phyloP scores from a whole-genome alignment of 2,329 filamentous ascomycete species.

The Rhynchosporium agropyri region DNA sequence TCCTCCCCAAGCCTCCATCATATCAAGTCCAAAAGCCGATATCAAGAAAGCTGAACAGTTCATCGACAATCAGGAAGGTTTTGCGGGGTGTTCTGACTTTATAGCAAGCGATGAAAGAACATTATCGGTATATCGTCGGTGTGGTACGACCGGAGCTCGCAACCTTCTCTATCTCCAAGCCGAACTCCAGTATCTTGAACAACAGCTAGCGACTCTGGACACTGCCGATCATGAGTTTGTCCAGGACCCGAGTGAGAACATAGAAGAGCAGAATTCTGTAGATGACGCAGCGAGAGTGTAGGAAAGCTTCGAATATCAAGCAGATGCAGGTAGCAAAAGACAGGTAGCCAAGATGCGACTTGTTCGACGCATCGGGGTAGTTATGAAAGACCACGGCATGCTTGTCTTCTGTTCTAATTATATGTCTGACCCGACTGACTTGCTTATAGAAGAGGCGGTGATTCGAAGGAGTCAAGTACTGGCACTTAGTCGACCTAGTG shows the following conservation, averaged over 20 bases:
- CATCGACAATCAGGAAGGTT: background rate
- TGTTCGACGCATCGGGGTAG: constrained; percentile 2
- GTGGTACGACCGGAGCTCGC: constrained; percentile 20
- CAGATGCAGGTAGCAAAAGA: constrained; percentile 8
- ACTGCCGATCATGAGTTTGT: constrained; percentile 13
- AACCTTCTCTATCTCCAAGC: constrained; percentile 29
- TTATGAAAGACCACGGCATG: constrained; percentile 20
- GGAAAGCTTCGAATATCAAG: constrained; percentile 1
- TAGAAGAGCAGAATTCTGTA: background rate
- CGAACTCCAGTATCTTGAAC: constrained; percentile 25
- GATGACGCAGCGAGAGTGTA: constrained; percentile 2
- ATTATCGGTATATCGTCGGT: constrained; percentile 25
- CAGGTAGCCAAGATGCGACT: constrained; percentile 11
- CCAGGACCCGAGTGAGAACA: background rate
- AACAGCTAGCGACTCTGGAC: background rate
- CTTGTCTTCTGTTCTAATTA: background rate
- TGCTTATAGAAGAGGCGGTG: constrained; percentile 15
- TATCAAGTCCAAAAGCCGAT: too few species aligned
- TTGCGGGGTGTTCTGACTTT: constrained; percentile 15
- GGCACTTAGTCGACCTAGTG: background rate
- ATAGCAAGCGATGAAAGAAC: constrained; percentile 22
- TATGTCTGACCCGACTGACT: background rate
- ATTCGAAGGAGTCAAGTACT: constrained; percentile 16
- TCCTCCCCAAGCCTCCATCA: too few species aligned
- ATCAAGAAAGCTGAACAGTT: too few species aligned